phyloP scores from a whole-genome alignment of 106 monocot genomes.

The Allium cepa region DNA sequence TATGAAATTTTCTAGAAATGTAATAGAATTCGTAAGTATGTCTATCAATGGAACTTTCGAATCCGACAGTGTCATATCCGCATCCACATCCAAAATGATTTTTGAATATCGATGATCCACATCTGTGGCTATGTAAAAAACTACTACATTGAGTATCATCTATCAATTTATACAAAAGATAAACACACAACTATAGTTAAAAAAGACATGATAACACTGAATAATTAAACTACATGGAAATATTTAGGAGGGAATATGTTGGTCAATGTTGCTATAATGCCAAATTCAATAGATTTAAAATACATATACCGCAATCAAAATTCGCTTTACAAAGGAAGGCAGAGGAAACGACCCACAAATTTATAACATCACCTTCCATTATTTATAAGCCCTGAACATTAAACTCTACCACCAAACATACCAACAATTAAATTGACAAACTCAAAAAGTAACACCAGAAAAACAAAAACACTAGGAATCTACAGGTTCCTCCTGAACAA shows the following conservation, averaged over 20 bases:
- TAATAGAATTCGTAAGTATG: too few species aligned
- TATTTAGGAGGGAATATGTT: slow-evolving; percentile 5
- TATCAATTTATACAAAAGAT: too few species aligned
- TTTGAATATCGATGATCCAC: too few species aligned
- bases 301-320: slow-evolving; percentile 41
- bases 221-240: too few species aligned
- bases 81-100: too few species aligned
- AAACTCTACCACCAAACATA: neutral
- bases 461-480: slow-evolving; percentile 8
- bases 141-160: too few species aligned
- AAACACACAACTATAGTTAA: too few species aligned
- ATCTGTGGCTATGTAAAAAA: too few species aligned
- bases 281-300: slow-evolving; percentile 24
- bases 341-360: slow-evolving; percentile 34
- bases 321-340: slow-evolving; percentile 61
- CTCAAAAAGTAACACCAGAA: neutral
- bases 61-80: too few species aligned
- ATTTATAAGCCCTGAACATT: slow-evolving; percentile 6
- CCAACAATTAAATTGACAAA: slow-evolving; percentile 16
- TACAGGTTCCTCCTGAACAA: slow-evolving; percentile 18
- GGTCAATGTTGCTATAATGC: slow-evolving; percentile 23
- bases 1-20: too few species aligned
- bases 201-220: too few species aligned
- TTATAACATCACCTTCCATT: slow-evolving; percentile 27
- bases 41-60: too few species aligned